These are phyloP conservation scores for Wickerhamiella siamensis DNA, from an alignment of 805 yeast genomes.

Conservation along the genomic window DNA sequence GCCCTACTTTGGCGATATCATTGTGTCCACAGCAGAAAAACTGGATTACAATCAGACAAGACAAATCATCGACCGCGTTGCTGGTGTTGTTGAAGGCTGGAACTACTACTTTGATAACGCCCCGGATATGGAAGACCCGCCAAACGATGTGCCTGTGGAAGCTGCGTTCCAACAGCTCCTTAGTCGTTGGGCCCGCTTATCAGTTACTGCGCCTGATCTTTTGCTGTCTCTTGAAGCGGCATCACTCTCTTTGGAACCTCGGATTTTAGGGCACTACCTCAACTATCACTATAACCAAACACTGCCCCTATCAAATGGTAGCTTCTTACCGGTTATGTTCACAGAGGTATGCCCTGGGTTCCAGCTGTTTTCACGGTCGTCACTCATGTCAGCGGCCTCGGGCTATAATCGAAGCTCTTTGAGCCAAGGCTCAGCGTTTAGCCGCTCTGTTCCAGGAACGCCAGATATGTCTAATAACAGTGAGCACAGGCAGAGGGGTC, in stretches of 20 bases:
- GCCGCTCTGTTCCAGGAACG: background rate
- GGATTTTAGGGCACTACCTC: constrained; percentile 33
- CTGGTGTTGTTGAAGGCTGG: constrained; percentile 72
- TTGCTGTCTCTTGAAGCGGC: constrained; percentile 7
- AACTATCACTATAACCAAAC: constrained; percentile 33
- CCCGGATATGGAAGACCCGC: constrained; percentile 23
- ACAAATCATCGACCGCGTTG: constrained; percentile 38
- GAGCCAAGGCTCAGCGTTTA: constrained; percentile 6
- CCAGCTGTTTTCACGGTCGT: constrained; percentile 37
- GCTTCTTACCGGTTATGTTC: constrained; percentile 50
- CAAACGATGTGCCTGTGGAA: constrained; percentile 28
- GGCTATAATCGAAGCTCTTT: constrained; percentile 21
- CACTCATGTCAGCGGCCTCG: constrained; percentile 40
- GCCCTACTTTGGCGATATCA: constrained; percentile 82
- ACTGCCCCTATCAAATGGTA: constrained; percentile 46
- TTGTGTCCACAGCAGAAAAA: constrained; percentile 33
- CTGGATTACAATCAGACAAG: constrained; percentile 21
- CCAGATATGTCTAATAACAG: background rate
- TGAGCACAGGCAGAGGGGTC: constrained; percentile 5
- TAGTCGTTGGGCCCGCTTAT: constrained; percentile 32
- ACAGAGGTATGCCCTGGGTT: constrained; percentile 43
- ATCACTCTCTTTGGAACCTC: constrained; percentile 54
- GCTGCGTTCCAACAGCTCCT: constrained; percentile 10
- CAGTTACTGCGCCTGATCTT: constrained; percentile 8
- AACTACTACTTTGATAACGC: constrained; percentile 46